A percentile compares a stretch with the other conserved stretches of the same genome.
These are phyloP conservation scores for Penstemon barbatus DNA, from an alignment of 257 asterid genomes.

Conservation along the genomic window DNA sequence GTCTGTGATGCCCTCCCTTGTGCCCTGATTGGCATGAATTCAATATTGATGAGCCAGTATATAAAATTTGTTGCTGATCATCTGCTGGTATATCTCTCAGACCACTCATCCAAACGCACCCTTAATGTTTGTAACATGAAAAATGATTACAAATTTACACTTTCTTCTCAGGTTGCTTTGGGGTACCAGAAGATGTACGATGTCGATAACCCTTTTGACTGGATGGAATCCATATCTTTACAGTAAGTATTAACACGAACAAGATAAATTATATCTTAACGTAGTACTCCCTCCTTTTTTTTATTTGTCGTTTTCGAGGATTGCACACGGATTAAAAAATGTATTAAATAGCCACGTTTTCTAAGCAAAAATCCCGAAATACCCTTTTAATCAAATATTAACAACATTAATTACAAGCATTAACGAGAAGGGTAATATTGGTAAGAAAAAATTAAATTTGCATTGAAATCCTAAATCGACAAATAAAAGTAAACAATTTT, in stretches of 20 bases:
- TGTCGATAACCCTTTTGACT: constrained; percentile 73
- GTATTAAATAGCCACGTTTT: no score
- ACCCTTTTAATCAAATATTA: no score
- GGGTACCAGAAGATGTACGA: constrained; percentile 59
- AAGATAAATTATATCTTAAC: constrained; percentile 1
- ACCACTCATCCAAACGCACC: no score
- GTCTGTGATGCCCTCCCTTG: constrained; percentile 85
- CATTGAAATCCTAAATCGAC: no score
- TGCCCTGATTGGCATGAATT: constrained; percentile 81
- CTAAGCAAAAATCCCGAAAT: no score
- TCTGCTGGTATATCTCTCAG: constrained; percentile 50
- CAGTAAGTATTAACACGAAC: constrained; percentile 49
- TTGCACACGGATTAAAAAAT: no score
- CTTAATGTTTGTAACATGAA: not conserved
- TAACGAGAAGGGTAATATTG: no score
- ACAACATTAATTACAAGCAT: no score
- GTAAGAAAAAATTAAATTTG: no score
- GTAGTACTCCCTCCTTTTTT: not conserved
- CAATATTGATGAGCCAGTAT: constrained; percentile 62
- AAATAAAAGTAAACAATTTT: no score
- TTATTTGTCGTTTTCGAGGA: no score
- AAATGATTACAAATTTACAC: not conserved
- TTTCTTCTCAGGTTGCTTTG: constrained; percentile 53
- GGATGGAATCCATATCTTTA: constrained; percentile 83
- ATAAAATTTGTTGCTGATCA: constrained; percentile 76